Evolutionary conservation across 805 yeast genomes (phyloP).

Genomic region (Metschnikowia matae): DNA sequence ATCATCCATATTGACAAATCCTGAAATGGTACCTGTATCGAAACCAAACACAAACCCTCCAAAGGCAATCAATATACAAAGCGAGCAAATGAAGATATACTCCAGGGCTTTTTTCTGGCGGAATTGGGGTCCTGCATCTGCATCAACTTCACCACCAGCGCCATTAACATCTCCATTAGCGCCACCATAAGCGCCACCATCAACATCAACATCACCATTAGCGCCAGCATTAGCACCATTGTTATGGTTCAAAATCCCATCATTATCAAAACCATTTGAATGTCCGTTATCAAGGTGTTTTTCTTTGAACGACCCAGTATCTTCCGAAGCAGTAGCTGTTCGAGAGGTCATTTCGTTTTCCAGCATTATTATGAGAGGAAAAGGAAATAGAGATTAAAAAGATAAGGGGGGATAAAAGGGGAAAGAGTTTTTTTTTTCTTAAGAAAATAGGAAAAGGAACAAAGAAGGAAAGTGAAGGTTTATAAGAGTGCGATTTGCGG

Average conservation of each 20-base stretch:
- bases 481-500: background rate
- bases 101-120: constrained; percentile 13
- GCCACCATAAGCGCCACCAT: background rate
- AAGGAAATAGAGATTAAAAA: background rate
- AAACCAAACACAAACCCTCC: constrained; percentile 78
- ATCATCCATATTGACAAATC: constrained; percentile 62
- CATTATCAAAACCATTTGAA: no score
- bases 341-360: constrained; percentile 8
- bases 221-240: background rate
- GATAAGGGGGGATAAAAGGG: background rate
- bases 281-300: background rate
- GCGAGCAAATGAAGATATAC: constrained; percentile 29
- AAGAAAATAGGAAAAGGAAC: background rate
- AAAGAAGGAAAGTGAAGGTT: background rate
- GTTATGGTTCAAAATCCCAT: no score
- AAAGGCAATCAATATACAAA: constrained; percentile 60
- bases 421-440: no score
- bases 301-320: constrained; percentile 8
- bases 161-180: no score
- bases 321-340: constrained; percentile 6
- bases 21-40: constrained; percentile 77
- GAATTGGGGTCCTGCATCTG: constrained; percentile 7
- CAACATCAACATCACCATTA: no score
- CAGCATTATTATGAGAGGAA: background rate
- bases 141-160: no score